Percentiles rank a stretch among this genome's conserved stretches.
These are phyloP conservation scores for Mortierella hygrophila DNA, from an alignment of 192 early-diverging fungal species.

Conservation along the genomic window DNA sequence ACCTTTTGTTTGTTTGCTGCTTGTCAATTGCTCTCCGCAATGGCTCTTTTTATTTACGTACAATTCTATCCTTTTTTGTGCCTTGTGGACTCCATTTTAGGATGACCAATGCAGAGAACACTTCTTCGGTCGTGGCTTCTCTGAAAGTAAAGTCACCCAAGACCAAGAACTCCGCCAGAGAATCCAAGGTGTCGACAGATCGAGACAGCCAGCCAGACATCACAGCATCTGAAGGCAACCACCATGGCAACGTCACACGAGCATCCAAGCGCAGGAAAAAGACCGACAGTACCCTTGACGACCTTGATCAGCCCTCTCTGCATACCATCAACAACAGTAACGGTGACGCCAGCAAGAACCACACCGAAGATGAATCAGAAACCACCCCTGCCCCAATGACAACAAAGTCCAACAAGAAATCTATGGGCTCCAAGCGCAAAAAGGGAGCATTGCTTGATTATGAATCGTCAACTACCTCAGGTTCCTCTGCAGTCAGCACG, in stretches of 20 bases:
- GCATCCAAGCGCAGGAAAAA: slow-evolving; percentile 49
- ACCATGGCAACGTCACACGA: slow-evolving; percentile 18
- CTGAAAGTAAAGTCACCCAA: slow-evolving; percentile 30
- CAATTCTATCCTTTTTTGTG: not conserved
- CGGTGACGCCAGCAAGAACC: not conserved
- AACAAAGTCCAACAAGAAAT: not conserved
- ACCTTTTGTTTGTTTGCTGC: not conserved
- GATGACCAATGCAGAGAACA: slow-evolving; percentile 1
- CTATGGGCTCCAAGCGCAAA: not conserved
- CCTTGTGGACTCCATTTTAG: not conserved
- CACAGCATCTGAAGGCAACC: slow-evolving; percentile 1
- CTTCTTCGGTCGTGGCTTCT: not conserved
- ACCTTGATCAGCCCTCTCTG: slow-evolving; percentile 12
- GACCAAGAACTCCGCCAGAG: slow-evolving; percentile 32
- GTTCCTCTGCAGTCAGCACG: not conserved
- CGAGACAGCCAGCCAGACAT: not conserved
- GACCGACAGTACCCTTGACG: slow-evolving; percentile 31
- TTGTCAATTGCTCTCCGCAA: slow-evolving; percentile 1
- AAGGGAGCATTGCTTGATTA: not conserved
- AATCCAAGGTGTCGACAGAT: slow-evolving; percentile 26
- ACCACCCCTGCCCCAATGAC: not conserved
- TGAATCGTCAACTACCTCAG: not conserved
- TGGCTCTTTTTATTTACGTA: not conserved
- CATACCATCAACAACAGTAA: not conserved
- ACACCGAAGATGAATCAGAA: slow-evolving; percentile 3